A percentile compares a stretch with the other conserved stretches of the same genome.
Conservation (phyloP, 257 asterid genomes). For the Gentiana macrophylla region DNA sequence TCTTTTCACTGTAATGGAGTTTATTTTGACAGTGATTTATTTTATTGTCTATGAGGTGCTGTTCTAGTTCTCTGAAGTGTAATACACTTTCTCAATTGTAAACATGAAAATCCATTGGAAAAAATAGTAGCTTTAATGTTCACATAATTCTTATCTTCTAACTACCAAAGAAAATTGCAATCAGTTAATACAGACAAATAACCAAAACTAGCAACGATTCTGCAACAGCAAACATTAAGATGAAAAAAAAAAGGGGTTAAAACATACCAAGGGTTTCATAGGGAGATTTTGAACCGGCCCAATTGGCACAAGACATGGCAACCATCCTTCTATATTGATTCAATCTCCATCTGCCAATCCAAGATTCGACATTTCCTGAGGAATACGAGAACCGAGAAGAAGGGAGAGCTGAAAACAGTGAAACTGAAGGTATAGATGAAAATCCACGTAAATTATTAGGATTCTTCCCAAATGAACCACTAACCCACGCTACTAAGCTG, state of each 20-base stretch:
- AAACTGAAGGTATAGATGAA: conserved; percentile 22
- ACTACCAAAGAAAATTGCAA: not conserved
- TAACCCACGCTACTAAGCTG: conserved; percentile 44
- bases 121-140: not conserved
- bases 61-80: no score
- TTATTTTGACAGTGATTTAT: no score
- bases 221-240: not conserved
- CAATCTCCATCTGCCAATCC: conserved; percentile 21
- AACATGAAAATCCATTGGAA: not conserved
- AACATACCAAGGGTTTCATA: conserved; percentile 68
- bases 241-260: not conserved
- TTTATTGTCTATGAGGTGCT: no score
- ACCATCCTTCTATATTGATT: conserved; percentile 74
- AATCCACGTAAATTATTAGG: conserved; percentile 8
- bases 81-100: not conserved
- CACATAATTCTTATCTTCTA: conserved; percentile 3
- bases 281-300: conserved; percentile 78
- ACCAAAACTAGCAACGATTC: not conserved
- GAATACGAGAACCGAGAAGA: conserved; percentile 21
- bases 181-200: not conserved
- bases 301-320: conserved; percentile 64
- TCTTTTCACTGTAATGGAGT: no score
- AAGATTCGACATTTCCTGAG: conserved; percentile 12
- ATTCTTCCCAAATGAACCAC: conserved; percentile 30
- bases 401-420: conserved; percentile 8